Percentiles rank a stretch among this genome's conserved stretches.
These are phyloP conservation scores for Sonneratia caseolaris DNA, from an alignment of 345 rosid genomes.

Conservation along the genomic window DNA sequence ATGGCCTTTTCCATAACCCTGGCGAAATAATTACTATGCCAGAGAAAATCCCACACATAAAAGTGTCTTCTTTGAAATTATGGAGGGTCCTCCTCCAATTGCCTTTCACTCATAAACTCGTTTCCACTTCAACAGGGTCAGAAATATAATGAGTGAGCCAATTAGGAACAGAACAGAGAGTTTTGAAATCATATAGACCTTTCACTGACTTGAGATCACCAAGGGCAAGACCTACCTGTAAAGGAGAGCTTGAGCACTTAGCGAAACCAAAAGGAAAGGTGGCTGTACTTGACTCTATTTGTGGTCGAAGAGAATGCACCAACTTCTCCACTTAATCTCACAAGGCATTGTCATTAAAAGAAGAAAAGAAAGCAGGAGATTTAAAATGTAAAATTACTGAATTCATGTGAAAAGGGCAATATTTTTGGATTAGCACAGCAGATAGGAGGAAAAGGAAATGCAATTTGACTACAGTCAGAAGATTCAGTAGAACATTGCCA, in stretches of 20 bases:
- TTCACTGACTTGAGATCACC: slow-evolving; percentile 53
- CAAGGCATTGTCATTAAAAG: neutral
- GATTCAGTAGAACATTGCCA: neutral
- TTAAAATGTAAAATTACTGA: too few species aligned
- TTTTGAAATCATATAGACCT: too few species aligned
- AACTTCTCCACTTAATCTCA: neutral
- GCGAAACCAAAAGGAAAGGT: neutral
- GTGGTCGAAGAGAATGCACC: neutral
- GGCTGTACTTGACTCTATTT: neutral
- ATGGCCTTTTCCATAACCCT: neutral
- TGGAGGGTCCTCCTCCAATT: neutral
- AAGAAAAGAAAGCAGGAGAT: neutral
- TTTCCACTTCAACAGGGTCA: too few species aligned
- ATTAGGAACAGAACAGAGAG: too few species aligned
- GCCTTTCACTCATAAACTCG: neutral
- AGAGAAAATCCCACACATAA: neutral
- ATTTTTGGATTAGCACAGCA: neutral
- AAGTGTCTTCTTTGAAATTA: neutral
- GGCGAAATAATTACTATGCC: neutral
- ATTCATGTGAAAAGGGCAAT: too few species aligned
- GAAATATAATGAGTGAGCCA: too few species aligned
- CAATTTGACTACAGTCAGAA: neutral
- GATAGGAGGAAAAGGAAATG: neutral
- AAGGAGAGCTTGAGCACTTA: neutral
- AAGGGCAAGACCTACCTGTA: slow-evolving; percentile 79